A percentile compares a stretch with the other conserved stretches of the same genome.
These are phyloP conservation scores for Erysimum cheiranthoides DNA, from an alignment of 345 rosid species.

Conservation along the genomic window DNA sequence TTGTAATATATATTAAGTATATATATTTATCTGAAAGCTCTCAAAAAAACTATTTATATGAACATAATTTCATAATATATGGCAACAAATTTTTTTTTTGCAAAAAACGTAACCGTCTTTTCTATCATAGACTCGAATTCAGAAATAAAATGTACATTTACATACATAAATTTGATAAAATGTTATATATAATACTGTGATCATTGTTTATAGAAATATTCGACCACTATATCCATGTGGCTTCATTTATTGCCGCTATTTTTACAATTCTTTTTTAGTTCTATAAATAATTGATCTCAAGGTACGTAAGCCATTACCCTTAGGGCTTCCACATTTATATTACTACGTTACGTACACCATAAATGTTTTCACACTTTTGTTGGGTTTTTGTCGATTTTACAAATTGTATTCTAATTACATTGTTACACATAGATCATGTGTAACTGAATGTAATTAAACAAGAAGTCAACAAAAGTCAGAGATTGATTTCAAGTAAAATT, in stretches of 20 bases:
- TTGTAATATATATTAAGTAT: too few species aligned
- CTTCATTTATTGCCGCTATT: conserved; percentile 48
- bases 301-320: conserved; percentile 46
- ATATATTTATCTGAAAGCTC: too few species aligned
- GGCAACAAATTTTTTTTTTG: too few species aligned
- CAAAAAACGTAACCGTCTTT: too few species aligned
- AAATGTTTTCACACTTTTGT: conserved; percentile 37
- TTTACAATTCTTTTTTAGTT: conserved; percentile 19
- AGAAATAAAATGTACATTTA: too few species aligned
- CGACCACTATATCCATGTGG: conserved; percentile 53
- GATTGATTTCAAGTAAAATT: conserved; percentile 17
- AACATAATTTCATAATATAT: too few species aligned
- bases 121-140: too few species aligned
- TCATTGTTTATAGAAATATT: neutral
- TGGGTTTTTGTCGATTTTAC: conserved; percentile 29
- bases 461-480: conserved; percentile 34
- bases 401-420: conserved; percentile 11
- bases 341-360: conserved; percentile 37
- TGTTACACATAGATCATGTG: conserved; percentile 11
- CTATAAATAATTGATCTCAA: conserved; percentile 35
- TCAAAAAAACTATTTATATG: too few species aligned
- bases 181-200: neutral
- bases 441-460: conserved; percentile 2
- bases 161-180: neutral
- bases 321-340: neutral